These are phyloP conservation scores for Phytophthora melonis DNA, from an alignment of 352 stramenopile genomes.

Conservation along the genomic window DNA sequence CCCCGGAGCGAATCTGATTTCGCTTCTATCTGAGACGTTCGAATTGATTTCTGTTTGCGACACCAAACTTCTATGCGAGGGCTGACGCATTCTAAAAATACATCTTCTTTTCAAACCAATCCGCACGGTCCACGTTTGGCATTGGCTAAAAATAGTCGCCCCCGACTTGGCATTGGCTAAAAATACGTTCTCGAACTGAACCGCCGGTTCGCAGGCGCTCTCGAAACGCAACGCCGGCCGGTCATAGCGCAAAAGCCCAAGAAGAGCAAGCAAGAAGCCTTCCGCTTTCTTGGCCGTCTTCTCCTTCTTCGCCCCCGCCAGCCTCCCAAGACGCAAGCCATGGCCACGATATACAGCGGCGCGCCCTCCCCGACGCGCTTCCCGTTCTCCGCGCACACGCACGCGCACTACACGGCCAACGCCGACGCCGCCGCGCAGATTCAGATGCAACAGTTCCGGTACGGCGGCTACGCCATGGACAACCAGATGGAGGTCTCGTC, in stretches of 20 bases:
- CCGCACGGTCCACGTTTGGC: not conserved
- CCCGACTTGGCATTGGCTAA: conserved; percentile 29
- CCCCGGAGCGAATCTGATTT: conserved; percentile 13
- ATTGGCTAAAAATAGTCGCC: conserved; percentile 30
- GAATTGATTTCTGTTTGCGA: no score
- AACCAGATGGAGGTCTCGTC: conserved; percentile 47
- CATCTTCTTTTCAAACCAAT: not conserved
- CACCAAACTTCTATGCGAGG: no score
- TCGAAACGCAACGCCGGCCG: conserved; percentile 11
- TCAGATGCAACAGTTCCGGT: conserved; percentile 70
- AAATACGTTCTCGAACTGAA: conserved; percentile 32
- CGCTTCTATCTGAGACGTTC: not conserved
- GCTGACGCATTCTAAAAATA: not conserved
- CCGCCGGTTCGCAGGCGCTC: conserved; percentile 18
- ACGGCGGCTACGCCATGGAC: conserved; percentile 55
- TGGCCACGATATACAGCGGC: conserved; percentile 80
- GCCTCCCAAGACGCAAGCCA: conserved; percentile 22
- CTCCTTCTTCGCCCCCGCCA: not conserved
- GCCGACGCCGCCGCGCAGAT: conserved; percentile 50
- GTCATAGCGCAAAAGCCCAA: conserved; percentile 40
- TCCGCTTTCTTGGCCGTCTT: no score
- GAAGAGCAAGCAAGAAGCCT: conserved; percentile 19
- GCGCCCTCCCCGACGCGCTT: conserved; percentile 65
- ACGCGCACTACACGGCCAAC: conserved; percentile 66
- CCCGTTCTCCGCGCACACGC: conserved; percentile 62